Evolutionary conservation across 83 land plant genomes (phyloP), one percentile per base, ranked within the genome.

Genomic region (Picea abies): DNA sequence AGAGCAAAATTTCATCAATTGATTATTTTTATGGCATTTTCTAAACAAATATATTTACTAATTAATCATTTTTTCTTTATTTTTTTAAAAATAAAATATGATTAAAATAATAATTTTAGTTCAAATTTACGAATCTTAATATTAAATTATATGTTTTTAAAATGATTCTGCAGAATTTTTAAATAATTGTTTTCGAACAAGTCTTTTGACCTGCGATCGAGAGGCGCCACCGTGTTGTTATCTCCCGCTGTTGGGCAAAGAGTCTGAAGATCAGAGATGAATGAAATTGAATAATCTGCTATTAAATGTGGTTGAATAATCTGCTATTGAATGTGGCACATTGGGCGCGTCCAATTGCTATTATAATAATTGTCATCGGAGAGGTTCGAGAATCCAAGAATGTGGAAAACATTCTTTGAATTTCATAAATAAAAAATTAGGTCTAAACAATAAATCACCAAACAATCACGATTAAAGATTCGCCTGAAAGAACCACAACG

Each of bases 401-500:
- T 44, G 7, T 44, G 44, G 44, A 4, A 41, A 41, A 41, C 44
- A 41, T 5, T 41, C 44, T 41, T 41, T 41, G 0, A 41, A 41
- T 41, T 5, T 41, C 44, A 4, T 41, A 41, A 41, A 41, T n/a
- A 41, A 41, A 41, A 1, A 41, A 0, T 4, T 4, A 0, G 6
- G 4, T 41, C 44, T 4, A 41, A 63, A 17, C 29, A 41, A n/a
- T 35, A 79, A 60, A 29, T 78, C 7, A 0, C 61, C 29, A 41
- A n/a, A 19, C 63, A 60, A 29, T 78, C 7, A 0, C 61, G 52
- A 25, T 60, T 37, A 20, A 8, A 35, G 10, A 12, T 11, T 29
- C 71, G 91, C 97, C 97, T 79, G 97, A 93, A 47, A 95, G 88
- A 16, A 94, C 14, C 41, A 95, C 92, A 0, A 91, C 88, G 66